These are phyloP conservation scores for Fusarium falciforme DNA, from an alignment of 2,329 filamentous ascomycete genomes.

Conservation along the genomic window DNA sequence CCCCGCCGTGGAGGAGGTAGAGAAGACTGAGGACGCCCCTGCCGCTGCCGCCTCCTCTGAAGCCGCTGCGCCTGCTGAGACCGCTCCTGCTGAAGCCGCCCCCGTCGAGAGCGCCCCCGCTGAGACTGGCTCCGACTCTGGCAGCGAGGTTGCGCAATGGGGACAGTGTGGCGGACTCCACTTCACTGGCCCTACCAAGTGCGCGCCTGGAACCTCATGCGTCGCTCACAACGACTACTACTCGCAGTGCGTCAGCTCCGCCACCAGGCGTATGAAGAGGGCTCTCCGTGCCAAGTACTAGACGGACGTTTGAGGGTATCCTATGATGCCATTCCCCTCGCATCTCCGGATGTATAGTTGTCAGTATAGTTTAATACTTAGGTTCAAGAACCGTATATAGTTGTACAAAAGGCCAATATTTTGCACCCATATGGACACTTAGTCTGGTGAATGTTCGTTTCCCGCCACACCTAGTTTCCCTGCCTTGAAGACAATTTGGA, in stretches of 20 bases:
- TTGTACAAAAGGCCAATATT: not conserved
- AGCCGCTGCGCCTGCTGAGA: not conserved
- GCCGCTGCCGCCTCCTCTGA: not conserved
- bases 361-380: not conserved
- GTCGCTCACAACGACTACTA: slow-evolving; percentile 44
- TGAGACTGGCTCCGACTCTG: not conserved
- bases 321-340: not conserved
- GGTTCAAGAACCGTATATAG: not conserved
- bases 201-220: slow-evolving; percentile 40
- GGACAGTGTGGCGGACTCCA: slow-evolving; percentile 43
- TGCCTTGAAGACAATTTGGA: not conserved
- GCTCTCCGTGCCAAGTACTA: not conserved
- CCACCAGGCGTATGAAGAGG: slow-evolving; percentile 11
- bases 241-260: slow-evolving; percentile 41
- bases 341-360: not conserved
- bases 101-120: not conserved
- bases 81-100: not conserved
- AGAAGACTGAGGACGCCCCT: not conserved
- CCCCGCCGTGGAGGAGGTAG: not conserved
- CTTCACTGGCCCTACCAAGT: slow-evolving; percentile 42
- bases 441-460: not conserved
- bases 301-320: not conserved
- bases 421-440: not conserved
- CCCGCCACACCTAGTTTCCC: not conserved
- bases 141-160: slow-evolving; percentile 18